Percentiles rank a stretch among this genome's conserved stretches.
Evolutionary conservation across 2,329 filamentous ascomycete genomes (phyloP).

Genomic region (Penicillium sclerotiorum): DNA sequence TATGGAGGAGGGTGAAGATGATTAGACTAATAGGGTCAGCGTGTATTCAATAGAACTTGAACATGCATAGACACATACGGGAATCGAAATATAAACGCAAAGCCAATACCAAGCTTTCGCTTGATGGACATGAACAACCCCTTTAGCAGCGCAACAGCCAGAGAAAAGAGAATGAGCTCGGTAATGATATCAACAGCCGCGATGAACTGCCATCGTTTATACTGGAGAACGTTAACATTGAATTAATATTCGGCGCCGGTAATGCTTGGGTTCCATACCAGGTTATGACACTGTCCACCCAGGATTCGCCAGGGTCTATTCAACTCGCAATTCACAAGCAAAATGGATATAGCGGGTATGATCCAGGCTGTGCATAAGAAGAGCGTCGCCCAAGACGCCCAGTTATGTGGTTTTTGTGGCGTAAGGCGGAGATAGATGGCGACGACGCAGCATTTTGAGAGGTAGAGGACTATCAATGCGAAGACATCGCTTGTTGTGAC

Average conservation of each 20-base stretch:
- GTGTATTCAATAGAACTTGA: neutral
- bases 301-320: constrained; percentile 38
- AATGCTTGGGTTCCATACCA: constrained; percentile 21
- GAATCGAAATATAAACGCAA: constrained; percentile 39
- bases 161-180: constrained; percentile 35
- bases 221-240: constrained; percentile 13
- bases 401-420: constrained; percentile 44
- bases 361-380: constrained; percentile 41
- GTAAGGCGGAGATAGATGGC: constrained; percentile 51
- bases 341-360: constrained; percentile 43
- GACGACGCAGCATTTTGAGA: constrained; percentile 42
- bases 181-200: constrained; percentile 39
- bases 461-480: constrained; percentile 45
- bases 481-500: constrained; percentile 46
- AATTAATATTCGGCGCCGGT: neutral
- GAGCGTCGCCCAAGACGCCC: constrained; percentile 39
- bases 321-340: constrained; percentile 46
- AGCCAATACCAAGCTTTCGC: constrained; percentile 35
- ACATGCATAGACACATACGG: constrained; percentile 32
- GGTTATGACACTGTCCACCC: constrained; percentile 28
- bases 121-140: constrained; percentile 37
- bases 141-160: constrained; percentile 33
- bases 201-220: constrained; percentile 39
- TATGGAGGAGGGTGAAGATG: constrained; percentile 39
- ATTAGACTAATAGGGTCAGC: constrained; percentile 34